Evolutionary conservation across 257 asterid species (phyloP).

Genomic region (Gentiana macrophylla): DNA sequence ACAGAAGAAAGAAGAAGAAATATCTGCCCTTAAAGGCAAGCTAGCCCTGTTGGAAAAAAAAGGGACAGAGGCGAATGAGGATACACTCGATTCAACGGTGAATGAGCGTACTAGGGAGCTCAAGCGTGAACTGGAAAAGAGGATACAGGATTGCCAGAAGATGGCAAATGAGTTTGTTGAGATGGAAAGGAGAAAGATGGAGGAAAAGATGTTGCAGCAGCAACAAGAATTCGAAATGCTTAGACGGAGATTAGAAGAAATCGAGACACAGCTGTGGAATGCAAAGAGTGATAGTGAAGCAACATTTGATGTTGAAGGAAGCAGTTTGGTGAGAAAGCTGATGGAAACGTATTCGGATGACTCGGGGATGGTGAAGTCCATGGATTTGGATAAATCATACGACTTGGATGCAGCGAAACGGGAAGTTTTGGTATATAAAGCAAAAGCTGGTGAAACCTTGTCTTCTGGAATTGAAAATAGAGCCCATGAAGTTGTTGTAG

Average conservation of each 20-base stretch:
- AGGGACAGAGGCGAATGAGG: slow-evolving; percentile 28
- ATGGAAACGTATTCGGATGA: slow-evolving; percentile 52
- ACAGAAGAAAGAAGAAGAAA: slow-evolving; percentile 55
- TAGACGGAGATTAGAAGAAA: slow-evolving; percentile 61
- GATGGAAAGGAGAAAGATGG: slow-evolving; percentile 75
- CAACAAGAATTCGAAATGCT: slow-evolving; percentile 65
- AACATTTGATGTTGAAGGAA: slow-evolving; percentile 46
- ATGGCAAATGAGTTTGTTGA: slow-evolving; percentile 52
- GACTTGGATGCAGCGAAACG: slow-evolving; percentile 47
- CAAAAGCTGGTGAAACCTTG: slow-evolving; percentile 16
- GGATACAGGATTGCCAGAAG: slow-evolving; percentile 50
- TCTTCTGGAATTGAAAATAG: slow-evolving; percentile 15
- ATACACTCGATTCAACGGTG: slow-evolving; percentile 50
- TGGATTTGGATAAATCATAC: slow-evolving; percentile 73
- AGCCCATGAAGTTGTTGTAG: slow-evolving; percentile 26
- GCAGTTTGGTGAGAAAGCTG: slow-evolving; percentile 46
- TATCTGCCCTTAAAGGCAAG: slow-evolving; percentile 42
- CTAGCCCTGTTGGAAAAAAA: slow-evolving; percentile 35
- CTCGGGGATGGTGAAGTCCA: slow-evolving; percentile 85
- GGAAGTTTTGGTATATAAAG: slow-evolving; percentile 18
- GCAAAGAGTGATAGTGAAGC: slow-evolving; percentile 34
- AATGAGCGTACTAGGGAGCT: slow-evolving; percentile 33
- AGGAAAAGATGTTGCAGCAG: slow-evolving; percentile 43
- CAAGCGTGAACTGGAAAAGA: slow-evolving; percentile 50
- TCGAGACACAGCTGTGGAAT: slow-evolving; percentile 44